These are phyloP conservation scores for Graphiopsis chlorocephala DNA, from an alignment of 2,329 filamentous ascomycete species.

Conservation along the genomic window DNA sequence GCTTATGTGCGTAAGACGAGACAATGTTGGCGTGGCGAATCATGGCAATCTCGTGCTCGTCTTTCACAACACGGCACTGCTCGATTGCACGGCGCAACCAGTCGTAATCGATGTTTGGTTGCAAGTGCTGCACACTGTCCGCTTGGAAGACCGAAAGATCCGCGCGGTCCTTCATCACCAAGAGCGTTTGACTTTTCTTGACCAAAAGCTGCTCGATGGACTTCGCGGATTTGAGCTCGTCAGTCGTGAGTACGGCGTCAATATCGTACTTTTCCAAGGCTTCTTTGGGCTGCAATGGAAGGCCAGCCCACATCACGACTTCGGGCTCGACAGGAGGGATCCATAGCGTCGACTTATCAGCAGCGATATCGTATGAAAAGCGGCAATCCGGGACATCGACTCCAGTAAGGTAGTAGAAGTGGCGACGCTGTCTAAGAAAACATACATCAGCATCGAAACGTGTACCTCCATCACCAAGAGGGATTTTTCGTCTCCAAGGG, in stretches of 20 bases:
- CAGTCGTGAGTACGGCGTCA: constrained; percentile 55
- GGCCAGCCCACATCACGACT: constrained; percentile 91
- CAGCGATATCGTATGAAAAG: constrained; percentile 76
- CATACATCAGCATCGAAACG: not conserved
- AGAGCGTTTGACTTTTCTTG: constrained; percentile 52
- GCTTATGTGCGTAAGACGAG: constrained; percentile 73
- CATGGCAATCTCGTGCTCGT: constrained; percentile 76
- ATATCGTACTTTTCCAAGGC: constrained; percentile 58
- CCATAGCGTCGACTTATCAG: constrained; percentile 76
- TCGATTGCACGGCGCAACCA: constrained; percentile 68
- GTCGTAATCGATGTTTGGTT: constrained; percentile 61
- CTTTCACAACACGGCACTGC: constrained; percentile 76
- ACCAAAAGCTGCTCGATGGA: constrained; percentile 50
- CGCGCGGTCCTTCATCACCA: constrained; percentile 76
- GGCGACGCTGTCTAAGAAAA: constrained; percentile 48
- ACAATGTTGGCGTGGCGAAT: constrained; percentile 80
- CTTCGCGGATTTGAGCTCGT: constrained; percentile 72
- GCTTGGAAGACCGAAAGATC: constrained; percentile 43
- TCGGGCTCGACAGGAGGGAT: constrained; percentile 88
- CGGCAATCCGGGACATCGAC: constrained; percentile 78
- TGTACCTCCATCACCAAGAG: not conserved
- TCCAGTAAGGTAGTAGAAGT: constrained; percentile 93
- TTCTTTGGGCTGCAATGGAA: constrained; percentile 74
- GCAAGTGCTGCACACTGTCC: constrained; percentile 64
- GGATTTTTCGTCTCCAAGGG: not conserved